Conservation (phyloP, 352 stramenopile species). For the Bremia lactucae region DNA sequence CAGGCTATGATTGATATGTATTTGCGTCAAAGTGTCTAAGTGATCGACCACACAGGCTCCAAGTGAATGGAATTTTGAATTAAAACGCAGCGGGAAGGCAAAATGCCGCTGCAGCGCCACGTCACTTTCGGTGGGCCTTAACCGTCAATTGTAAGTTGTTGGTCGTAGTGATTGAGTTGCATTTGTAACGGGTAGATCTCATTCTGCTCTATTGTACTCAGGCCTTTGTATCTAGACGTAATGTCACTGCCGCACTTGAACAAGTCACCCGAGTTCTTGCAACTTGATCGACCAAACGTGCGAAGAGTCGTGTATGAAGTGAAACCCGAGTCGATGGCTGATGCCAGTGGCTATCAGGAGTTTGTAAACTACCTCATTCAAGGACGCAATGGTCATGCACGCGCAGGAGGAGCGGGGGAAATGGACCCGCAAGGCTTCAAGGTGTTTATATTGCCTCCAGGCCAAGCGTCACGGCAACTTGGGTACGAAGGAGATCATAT, state of each 20-base stretch:
- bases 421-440: slow-evolving; percentile 62
- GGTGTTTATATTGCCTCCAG: slow-evolving; percentile 65
- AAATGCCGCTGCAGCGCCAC: slow-evolving; percentile 27
- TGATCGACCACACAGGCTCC: no score
- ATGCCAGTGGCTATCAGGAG: slow-evolving; percentile 46
- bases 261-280: slow-evolving; percentile 54
- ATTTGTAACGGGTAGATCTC: slow-evolving; percentile 1
- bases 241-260: slow-evolving; percentile 46
- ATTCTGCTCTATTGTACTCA: slow-evolving; percentile 12
- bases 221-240: slow-evolving; percentile 52
- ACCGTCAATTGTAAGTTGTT: slow-evolving; percentile 20
- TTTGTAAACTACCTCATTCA: slow-evolving; percentile 54
- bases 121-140: slow-evolving; percentile 18
- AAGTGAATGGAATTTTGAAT: slow-evolving; percentile 29
- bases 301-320: slow-evolving; percentile 59
- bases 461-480: slow-evolving; percentile 42
- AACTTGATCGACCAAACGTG: slow-evolving; percentile 40
- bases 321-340: slow-evolving; percentile 37
- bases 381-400: slow-evolving; percentile 31
- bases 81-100: slow-evolving; percentile 24
- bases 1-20: no score
- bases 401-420: slow-evolving; percentile 42
- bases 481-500: slow-evolving; percentile 64
- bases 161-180: neutral
- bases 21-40: no score